Conservation (phyloP, 345 rosid genomes). For the Ceriops zippeliana region DNA sequence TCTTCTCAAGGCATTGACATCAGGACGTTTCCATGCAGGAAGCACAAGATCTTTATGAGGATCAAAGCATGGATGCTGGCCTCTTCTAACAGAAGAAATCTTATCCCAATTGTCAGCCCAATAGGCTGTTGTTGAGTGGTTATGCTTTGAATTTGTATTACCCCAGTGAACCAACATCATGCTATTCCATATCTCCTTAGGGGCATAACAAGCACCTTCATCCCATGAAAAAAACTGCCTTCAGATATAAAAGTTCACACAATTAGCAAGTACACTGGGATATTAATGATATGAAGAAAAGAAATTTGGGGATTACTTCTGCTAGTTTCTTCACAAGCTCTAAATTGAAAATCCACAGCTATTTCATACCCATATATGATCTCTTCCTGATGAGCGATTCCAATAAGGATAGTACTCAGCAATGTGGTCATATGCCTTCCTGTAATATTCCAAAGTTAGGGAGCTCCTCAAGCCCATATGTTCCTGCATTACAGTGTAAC, state of each 20-base stretch:
- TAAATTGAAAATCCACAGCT: conserved; percentile 13
- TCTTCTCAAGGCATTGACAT: conserved; percentile 44
- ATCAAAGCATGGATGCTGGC: conserved; percentile 92
- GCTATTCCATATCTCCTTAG: conserved; percentile 98
- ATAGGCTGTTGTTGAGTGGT: conserved; percentile 89
- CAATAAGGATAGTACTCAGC: conserved; percentile 67
- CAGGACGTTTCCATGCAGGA: conserved; percentile 97
- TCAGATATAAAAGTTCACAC: conserved; percentile 31
- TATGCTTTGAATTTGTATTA: conserved; percentile 90
- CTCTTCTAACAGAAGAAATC: conserved; percentile 68
- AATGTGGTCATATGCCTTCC: conserved; percentile 68
- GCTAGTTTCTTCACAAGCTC: neutral
- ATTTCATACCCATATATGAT: conserved; percentile 85
- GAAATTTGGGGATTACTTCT: neutral
- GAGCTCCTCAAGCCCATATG: conserved; percentile 84
- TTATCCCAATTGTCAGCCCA: conserved; percentile 83
- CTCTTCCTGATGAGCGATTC: conserved; percentile 85
- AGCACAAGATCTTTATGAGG: conserved; percentile 91
- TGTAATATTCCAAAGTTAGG: conserved; percentile 79
- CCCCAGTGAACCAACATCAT: conserved; percentile 99
- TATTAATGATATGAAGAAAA: conserved; percentile 4
- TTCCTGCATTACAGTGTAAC: conserved; percentile 44
- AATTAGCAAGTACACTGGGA: conserved; percentile 27
- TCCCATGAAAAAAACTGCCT: conserved; percentile 98
- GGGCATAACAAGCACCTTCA: conserved; percentile 99